A percentile compares a stretch with the other conserved stretches of the same genome.
These are phyloP conservation scores for Globisporangium spinosum DNA, from an alignment of 352 stramenopile species.

Conservation along the genomic window DNA sequence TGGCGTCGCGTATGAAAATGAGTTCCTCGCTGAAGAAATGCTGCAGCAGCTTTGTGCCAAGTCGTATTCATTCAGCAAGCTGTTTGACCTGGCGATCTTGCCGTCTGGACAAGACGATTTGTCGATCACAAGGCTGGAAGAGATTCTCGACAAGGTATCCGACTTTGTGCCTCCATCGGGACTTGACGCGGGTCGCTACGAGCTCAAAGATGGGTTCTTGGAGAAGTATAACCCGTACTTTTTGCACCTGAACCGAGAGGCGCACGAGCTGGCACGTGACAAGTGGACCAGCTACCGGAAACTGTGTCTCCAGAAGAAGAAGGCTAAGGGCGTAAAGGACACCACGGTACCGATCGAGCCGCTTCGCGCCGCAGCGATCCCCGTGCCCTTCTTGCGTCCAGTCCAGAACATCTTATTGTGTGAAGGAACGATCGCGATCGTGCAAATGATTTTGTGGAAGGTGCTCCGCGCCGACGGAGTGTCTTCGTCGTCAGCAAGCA, in stretches of 20 bases:
- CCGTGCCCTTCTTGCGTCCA: slow-evolving; percentile 49
- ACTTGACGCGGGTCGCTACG: slow-evolving; percentile 75
- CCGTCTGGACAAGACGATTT: slow-evolving; percentile 84
- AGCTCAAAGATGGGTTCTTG: slow-evolving; percentile 67
- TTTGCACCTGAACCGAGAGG: slow-evolving; percentile 79
- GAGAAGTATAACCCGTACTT: slow-evolving; percentile 88
- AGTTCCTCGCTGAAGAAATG: slow-evolving; percentile 83
- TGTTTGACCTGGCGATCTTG: slow-evolving; percentile 77
- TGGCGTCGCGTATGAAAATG: slow-evolving; percentile 58
- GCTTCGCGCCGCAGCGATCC: slow-evolving; percentile 30
- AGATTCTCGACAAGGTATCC: slow-evolving; percentile 55
- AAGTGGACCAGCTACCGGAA: slow-evolving; percentile 80
- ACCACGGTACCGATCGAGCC: slow-evolving; percentile 34
- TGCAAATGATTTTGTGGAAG: slow-evolving; percentile 68
- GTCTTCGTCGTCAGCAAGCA: slow-evolving; percentile 17
- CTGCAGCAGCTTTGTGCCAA: slow-evolving; percentile 81
- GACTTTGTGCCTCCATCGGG: slow-evolving; percentile 71
- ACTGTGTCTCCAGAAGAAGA: slow-evolving; percentile 29
- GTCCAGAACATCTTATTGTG: slow-evolving; percentile 66
- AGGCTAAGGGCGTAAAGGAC: slow-evolving; percentile 15
- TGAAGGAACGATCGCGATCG: slow-evolving; percentile 57
- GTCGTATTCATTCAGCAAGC: slow-evolving; percentile 73
- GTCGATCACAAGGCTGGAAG: slow-evolving; percentile 59
- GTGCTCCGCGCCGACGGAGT: slow-evolving; percentile 31
- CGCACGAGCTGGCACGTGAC: slow-evolving; percentile 78